Evolutionary conservation across 257 asterid genomes (phyloP).

Genomic region (Penstemon eatonii): DNA sequence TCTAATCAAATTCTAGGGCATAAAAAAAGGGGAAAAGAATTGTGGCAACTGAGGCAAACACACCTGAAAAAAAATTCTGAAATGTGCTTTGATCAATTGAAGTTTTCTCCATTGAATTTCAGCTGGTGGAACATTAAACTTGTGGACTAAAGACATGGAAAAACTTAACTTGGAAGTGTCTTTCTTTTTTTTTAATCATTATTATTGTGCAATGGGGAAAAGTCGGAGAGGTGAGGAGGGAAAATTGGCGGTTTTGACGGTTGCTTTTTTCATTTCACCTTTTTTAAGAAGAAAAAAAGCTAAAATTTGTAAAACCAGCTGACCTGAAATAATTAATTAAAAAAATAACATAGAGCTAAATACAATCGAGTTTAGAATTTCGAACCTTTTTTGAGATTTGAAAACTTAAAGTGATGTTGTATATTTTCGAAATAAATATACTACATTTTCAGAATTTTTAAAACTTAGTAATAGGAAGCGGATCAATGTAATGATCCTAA

Average conservation of each 20-base stretch:
- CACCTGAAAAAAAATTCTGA: constrained; percentile 18
- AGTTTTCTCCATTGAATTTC: neutral
- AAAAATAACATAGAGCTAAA: no score
- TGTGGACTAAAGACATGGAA: constrained; percentile 22
- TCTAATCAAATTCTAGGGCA: neutral
- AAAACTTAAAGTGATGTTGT: no score
- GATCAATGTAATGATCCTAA: no score
- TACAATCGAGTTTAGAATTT: no score
- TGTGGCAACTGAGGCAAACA: neutral
- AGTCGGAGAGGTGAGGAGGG: constrained; percentile 55
- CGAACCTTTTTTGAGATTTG: no score
- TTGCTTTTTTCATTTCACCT: constrained; percentile 33
- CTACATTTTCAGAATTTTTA: no score
- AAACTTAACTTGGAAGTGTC: neutral
- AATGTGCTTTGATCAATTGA: neutral
- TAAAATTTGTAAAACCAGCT: neutral
- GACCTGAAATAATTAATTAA: neutral
- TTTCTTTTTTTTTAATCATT: neutral
- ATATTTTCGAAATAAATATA: no score
- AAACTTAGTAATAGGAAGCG: no score
- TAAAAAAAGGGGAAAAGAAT: neutral
- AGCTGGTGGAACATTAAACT: constrained; percentile 3
- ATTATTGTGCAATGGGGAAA: neutral
- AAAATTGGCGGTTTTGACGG: constrained; percentile 73
- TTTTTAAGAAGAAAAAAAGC: neutral